Conservation (phyloP, 257 asterid species). For the Datura wrightii region DNA sequence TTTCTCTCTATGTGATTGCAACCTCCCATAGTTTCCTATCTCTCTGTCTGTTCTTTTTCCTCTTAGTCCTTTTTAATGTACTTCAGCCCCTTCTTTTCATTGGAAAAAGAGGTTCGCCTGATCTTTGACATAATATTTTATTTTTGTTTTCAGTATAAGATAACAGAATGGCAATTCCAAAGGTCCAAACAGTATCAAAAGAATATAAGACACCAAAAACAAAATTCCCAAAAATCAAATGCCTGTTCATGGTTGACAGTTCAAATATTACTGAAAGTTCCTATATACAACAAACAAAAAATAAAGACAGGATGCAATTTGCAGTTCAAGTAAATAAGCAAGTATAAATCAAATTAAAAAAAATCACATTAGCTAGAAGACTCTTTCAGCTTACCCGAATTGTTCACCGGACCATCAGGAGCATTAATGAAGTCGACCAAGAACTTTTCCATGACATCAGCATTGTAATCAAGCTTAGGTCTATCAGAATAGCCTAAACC, state of each 20-base stretch:
- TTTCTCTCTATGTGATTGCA: background rate
- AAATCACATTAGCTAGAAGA: background rate
- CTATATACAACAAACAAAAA: background rate
- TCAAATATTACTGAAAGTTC: background rate
- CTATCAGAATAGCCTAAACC: conserved; percentile 92
- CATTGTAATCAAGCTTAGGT: conserved; percentile 82
- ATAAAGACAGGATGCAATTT: background rate
- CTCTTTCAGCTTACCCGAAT: conserved; percentile 51
- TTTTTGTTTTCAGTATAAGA: background rate
- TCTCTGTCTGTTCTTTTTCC: background rate
- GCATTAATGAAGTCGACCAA: conserved; percentile 74
- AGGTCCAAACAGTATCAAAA: background rate
- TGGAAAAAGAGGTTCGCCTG: background rate
- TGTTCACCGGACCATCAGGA: conserved; percentile 66
- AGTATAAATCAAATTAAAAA: background rate
- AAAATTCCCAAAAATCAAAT: background rate
- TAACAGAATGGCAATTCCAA: background rate
- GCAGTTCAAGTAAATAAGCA: background rate
- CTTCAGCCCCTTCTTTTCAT: background rate
- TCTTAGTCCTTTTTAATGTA: background rate
- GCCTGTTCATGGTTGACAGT: background rate
- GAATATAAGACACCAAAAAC: background rate
- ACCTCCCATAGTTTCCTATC: background rate
- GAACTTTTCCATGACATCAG: conserved; percentile 89
- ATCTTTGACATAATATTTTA: background rate